Evolutionary conservation across 768 basidiomycete species (phyloP).

Genomic region (Tylopilus cervinicoccineus): DNA sequence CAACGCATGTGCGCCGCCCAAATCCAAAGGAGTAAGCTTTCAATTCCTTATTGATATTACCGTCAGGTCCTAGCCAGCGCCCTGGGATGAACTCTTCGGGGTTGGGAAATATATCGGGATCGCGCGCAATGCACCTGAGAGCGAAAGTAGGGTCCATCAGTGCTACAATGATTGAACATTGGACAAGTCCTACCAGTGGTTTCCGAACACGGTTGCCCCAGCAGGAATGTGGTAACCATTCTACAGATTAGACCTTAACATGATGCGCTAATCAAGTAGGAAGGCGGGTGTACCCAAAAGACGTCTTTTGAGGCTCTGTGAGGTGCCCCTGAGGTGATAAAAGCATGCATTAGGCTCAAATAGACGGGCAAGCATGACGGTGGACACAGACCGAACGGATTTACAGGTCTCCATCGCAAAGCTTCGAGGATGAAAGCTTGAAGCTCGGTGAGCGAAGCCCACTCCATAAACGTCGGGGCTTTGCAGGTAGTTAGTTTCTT

Average conservation of each 20-base stretch:
- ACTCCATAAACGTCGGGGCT: conserved; percentile 39
- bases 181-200: conserved; percentile 21
- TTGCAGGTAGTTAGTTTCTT: neutral
- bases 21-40: conserved; percentile 53
- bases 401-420: conserved; percentile 38
- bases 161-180: neutral
- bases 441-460: conserved; percentile 30
- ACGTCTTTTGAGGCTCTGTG: conserved; percentile 25
- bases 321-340: conserved; percentile 14
- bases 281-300: conserved; percentile 17
- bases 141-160: neutral
- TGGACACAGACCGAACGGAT: conserved; percentile 23
- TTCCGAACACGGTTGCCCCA: conserved; percentile 33
- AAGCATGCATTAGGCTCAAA: neutral
- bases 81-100: conserved; percentile 53
- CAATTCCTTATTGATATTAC: conserved; percentile 45
- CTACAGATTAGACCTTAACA: conserved; percentile 15
- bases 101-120: conserved; percentile 24
- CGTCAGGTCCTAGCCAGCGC: conserved; percentile 47
- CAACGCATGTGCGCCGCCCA: conserved; percentile 36
- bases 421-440: conserved; percentile 38
- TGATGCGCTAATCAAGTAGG: too few species aligned
- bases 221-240: conserved; percentile 33
- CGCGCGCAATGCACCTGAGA: conserved; percentile 23
- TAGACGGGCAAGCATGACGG: neutral